Evolutionary conservation across 345 rosid species (phyloP).

Genomic region (Toxicodendron radicans): DNA sequence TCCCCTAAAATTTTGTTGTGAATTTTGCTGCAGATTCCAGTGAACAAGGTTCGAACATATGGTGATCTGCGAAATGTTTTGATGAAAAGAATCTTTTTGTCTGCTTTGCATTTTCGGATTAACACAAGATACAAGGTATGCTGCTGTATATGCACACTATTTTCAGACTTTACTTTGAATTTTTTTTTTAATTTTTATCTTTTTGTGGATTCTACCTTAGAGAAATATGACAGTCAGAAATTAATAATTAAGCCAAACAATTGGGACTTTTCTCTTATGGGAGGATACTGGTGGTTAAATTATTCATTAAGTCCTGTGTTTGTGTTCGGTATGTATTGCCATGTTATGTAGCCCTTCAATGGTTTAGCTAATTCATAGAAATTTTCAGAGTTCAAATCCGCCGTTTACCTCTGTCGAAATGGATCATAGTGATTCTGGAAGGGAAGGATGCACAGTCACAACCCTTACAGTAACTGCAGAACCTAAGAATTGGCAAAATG

Average conservation of each 20-base stretch:
- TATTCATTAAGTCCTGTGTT: background rate
- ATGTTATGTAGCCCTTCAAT: conserved; percentile 11
- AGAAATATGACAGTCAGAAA: background rate
- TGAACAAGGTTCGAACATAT: conserved; percentile 77
- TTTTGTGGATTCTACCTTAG: background rate
- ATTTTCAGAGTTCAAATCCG: conserved; percentile 95
- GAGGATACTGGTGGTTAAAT: background rate
- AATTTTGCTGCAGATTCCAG: conserved; percentile 79
- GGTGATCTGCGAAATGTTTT: conserved; percentile 91
- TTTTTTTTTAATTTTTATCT: conserved; percentile 1
- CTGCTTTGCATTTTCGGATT: conserved; percentile 97
- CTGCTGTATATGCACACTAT: conserved; percentile 1
- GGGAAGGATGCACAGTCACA: conserved; percentile 99
- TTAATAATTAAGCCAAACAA: background rate
- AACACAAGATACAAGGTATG: conserved; percentile 96
- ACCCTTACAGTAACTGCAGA: conserved; percentile 99
- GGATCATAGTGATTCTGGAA: conserved; percentile 99
- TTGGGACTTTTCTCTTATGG: background rate
- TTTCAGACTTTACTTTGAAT: background rate
- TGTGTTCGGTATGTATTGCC: background rate
- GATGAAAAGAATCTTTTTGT: conserved; percentile 97
- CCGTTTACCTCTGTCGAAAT: conserved; percentile 97
- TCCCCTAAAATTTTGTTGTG: background rate
- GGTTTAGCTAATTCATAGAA: conserved; percentile 27
- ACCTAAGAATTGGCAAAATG: conserved; percentile 95